Evolutionary conservation across 441 rosid genomes (phyloP).

Genomic region (Erysimum pusillum): DNA sequence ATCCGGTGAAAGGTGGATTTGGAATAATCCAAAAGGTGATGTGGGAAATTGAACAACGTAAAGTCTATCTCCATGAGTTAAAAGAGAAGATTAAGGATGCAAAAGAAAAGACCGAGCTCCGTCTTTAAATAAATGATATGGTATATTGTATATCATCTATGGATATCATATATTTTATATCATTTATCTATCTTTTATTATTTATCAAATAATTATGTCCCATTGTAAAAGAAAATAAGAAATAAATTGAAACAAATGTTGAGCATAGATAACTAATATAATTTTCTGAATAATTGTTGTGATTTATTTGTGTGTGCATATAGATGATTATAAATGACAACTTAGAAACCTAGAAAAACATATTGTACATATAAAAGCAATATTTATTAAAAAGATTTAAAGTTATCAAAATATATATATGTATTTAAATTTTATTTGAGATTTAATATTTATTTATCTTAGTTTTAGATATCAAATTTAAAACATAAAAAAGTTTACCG

Average conservation of each 20-base stretch:
- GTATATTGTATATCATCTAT: neutral
- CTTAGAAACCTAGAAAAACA: neutral
- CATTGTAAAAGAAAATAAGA: neutral
- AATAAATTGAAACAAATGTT: neutral
- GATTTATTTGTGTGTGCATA: neutral
- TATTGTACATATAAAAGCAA: too few species aligned
- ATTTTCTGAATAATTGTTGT: neutral
- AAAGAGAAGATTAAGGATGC: neutral
- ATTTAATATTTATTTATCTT: too few species aligned
- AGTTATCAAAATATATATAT: too few species aligned
- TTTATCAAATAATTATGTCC: neutral
- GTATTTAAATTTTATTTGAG: neutral
- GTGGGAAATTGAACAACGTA: neutral
- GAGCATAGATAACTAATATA: neutral
- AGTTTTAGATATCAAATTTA: too few species aligned
- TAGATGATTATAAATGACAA: neutral
- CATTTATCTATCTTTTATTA: neutral
- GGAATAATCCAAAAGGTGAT: neutral
- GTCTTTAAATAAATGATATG: neutral
- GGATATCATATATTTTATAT: too few species aligned
- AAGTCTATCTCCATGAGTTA: neutral
- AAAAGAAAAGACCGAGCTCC: neutral
- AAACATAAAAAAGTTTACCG: neutral
- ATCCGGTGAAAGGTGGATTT: neutral
- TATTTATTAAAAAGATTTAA: too few species aligned